phyloP scores from a whole-genome alignment of 257 asterid genomes.

The Jacaranda copaia region DNA sequence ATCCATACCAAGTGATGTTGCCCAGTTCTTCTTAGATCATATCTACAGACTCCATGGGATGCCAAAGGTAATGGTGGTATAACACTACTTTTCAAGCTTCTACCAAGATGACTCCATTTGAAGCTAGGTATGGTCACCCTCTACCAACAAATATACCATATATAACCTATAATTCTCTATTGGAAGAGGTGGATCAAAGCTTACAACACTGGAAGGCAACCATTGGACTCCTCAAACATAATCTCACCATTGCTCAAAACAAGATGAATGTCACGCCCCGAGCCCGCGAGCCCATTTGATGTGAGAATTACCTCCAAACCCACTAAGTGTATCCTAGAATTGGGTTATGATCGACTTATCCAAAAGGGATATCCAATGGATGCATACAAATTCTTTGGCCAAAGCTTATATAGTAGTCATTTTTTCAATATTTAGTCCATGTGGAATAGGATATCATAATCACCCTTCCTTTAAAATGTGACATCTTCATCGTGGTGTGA shows the following conservation, averaged over 20 bases:
- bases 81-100: neutral
- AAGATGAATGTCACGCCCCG: neutral
- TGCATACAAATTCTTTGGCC: too few relatives aligned
- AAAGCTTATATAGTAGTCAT: too few relatives aligned
- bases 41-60: neutral
- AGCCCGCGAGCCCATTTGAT: too few relatives aligned
- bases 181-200: neutral
- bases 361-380: too few relatives aligned
- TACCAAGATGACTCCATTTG: neutral
- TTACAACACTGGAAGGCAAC: neutral
- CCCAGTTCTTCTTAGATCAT: neutral
- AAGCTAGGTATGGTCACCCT: neutral
- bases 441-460: too few relatives aligned
- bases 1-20: neutral
- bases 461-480: too few relatives aligned
- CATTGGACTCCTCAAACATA: neutral
- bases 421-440: too few relatives aligned
- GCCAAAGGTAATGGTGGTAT: neutral
- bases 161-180: neutral
- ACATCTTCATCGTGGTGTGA: too few relatives aligned
- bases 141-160: neutral
- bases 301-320: too few relatives aligned
- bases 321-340: too few relatives aligned
- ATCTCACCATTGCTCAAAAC: neutral
- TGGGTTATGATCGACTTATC: too few relatives aligned